Base-by-base conservation (phyloP, 345 rosid genomes). In the Populus pruinosa region DNA sequence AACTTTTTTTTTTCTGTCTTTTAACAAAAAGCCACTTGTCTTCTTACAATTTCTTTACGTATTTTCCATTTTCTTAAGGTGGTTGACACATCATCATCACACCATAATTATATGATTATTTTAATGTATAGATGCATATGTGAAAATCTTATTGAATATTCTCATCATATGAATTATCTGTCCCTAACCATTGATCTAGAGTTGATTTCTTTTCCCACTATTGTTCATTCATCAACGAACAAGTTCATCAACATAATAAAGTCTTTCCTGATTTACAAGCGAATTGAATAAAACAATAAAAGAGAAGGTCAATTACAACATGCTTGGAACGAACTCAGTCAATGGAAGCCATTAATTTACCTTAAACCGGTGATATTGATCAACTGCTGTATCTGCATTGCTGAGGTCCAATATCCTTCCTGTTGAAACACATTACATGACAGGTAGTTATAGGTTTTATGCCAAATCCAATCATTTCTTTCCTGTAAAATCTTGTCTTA, bases 361-460 rank as follows among this genome's bases (percentile, higher is more conserved):
- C 89, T 90, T 84, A 72, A 86, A 92, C 49, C 97, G 79, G 76
- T 93, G 97, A 85, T 93, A 95, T 68, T 93, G 99, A 89, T 95
- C 99, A 13, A 93, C 97, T 3, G 98, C 87, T 2, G 85, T 89
- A 80, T 95, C 97, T 75, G 97, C 99, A 93, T 91, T 92, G 92
- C 99, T 95, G 82, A 93, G 92, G 81, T 95, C 99, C 82, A 93
- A 29, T 73, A 95, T 95, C 85, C 85, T 95, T 43, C 98, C 98
- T 93, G 85, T 67, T 20, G 17, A 83, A 72, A 72, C 67, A 62
- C 62, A 59, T 20, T 38, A 10, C 44, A 9, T 41, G 44, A 41
- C 44, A 9, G 44, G 13, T 41, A 41, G 44, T 41, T 10, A 41
- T 10, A 41, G 12, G 12, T 41, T 41, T 41, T 13, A 41, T 41